A percentile compares a stretch with the other conserved stretches of the same genome.
phyloP scores from a whole-genome alignment of 257 asterid species.

The Capsicum baccatum region DNA sequence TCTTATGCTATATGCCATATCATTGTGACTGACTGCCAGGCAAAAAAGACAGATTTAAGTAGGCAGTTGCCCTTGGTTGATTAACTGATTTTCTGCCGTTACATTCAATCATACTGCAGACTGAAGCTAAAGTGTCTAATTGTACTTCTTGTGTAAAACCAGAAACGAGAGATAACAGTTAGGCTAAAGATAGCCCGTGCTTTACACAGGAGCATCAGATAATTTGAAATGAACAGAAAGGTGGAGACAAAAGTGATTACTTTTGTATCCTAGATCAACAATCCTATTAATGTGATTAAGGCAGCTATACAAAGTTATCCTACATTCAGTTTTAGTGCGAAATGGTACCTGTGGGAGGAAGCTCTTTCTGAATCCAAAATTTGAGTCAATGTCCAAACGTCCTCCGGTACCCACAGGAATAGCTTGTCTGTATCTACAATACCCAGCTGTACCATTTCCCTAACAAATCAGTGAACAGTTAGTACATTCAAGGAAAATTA shows the following conservation, averaged over 20 bases:
- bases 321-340: background rate
- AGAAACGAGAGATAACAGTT: background rate
- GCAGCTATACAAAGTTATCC: background rate
- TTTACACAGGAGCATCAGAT: background rate
- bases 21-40: background rate
- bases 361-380: conserved; percentile 69
- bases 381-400: conserved; percentile 66
- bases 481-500: background rate
- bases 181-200: background rate
- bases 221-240: background rate
- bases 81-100: background rate
- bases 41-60: background rate
- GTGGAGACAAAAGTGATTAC: background rate
- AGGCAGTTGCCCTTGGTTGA: background rate
- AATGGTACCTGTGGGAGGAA: conserved; percentile 79
- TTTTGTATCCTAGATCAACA: background rate
- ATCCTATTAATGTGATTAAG: background rate
- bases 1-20: background rate
- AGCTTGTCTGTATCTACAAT: conserved; percentile 85
- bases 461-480: conserved; percentile 30
- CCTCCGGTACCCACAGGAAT: conserved; percentile 82
- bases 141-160: background rate
- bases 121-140: background rate
- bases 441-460: conserved; percentile 77
- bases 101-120: background rate